Evolutionary conservation across 768 basidiomycete species (phyloP), one percentile per base, ranked within the genome.

Genomic region (Lentinula edodes): DNA sequence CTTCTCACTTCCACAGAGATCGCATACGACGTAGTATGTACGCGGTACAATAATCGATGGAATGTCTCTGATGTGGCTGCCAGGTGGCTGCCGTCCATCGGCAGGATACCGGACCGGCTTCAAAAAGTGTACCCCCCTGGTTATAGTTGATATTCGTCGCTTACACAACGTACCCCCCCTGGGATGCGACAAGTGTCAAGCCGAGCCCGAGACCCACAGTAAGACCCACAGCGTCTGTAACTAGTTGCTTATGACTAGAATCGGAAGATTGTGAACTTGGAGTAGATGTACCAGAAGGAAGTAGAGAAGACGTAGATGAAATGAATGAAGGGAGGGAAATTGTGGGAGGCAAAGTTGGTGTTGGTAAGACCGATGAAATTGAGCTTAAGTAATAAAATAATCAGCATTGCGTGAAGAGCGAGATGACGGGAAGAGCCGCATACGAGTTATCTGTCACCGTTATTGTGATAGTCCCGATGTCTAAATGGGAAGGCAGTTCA

Each of bases 371-470:
- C 34, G 61, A 61, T 8, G 61, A 46, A 12, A 35, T 12, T 28
- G 61, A 54, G 34, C 61, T 61, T 61, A 51, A 43, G 18, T 35
- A 20, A 52, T 36, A 5, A 34, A 28, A 46, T 12, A 3, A 50
- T 35, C 2, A 46, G 41, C 42, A n/a, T 23, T 28, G 28, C 12
- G 13, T 16, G 15, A 45, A 20, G 18, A 35, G 6, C 18, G 45
- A 18, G 39, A 34, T 13, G 2, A 59, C 6, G 6, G 5, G 35
- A 13, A 48, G 18, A 48, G 18, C 58, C 39, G 65, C 74, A 36
- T 69, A 81, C 80, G 72, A 72, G 34, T 71, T 65, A 52, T 75
- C 72, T 3, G 72, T 52, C 7, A 80, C 79, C 9, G 71, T 71
- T 60, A 81, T 66, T 1, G 67, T 69, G 20, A 82, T 73, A 6